Evolutionary conservation across 176 grass and related monocot genomes (phyloP), one percentile per base, ranked within the genome.

Genomic region (Guadua angustifolia): DNA sequence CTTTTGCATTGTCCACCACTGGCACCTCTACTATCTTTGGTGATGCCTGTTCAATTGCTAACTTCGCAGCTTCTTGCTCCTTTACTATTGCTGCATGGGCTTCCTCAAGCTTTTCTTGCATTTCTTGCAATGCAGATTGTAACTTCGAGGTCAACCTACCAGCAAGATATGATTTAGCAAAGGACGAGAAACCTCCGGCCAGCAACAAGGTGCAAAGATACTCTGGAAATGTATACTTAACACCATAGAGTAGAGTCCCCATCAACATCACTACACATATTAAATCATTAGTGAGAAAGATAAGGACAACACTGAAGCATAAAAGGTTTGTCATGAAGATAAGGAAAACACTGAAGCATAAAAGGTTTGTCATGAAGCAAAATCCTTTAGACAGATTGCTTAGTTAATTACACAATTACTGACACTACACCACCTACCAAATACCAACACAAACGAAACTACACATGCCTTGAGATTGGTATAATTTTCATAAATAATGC

Each of bases 131-230:
- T n/a, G n/a, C n/a, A n/a, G n/a, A n/a, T n/a, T n/a, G n/a, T n/a
- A n/a, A n/a, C n/a, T n/a, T n/a, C n/a, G n/a, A n/a, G n/a, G n/a
- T n/a, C n/a, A n/a, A n/a, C n/a, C n/a, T n/a, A n/a, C n/a, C n/a
- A n/a, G n/a, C n/a, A n/a, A n/a, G n/a, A n/a, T n/a, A n/a, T n/a
- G n/a, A n/a, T n/a, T n/a, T n/a, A n/a, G 97, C 97, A 86, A 96
- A 99, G 75, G 93, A 66, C 11, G 93, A 99, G 56, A 99, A 93
- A 33, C 97, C 97, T 46, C 97, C 97, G n/a, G n/a, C n/a, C n/a
- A 60, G 91, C 89, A 89, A 99, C 97, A 76, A 99, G 93, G 97
- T 90, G 81, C 93, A 94, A 69, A 99, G 71, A 52, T 99, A 99
- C 80, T 99, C 97, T 18, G 91, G 97, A 82, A 96, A 74, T 79